Conservation (phyloP, 2,329 filamentous ascomycete genomes). For the Xylariaceae sp. region DNA sequence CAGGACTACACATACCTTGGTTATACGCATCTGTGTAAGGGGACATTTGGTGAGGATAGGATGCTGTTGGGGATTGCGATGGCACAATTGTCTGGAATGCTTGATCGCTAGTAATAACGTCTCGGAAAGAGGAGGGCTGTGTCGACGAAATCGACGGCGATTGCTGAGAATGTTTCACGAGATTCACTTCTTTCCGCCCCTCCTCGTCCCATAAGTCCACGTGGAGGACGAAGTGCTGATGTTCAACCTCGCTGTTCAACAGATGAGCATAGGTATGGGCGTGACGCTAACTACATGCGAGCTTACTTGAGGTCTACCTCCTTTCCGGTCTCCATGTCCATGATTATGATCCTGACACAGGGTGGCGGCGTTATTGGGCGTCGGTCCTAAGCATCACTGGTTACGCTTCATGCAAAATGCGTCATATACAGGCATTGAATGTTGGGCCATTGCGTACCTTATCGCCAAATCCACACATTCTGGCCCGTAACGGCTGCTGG, state of each 20-base stretch:
- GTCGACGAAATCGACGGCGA: conserved; percentile 78
- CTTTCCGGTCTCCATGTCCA: conserved; percentile 68
- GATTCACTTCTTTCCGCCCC: conserved; percentile 60
- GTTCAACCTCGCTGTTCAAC: conserved; percentile 24
- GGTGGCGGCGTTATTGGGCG: conserved; percentile 94
- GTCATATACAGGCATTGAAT: background rate
- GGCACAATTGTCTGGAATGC: conserved; percentile 30
- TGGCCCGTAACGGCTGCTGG: conserved; percentile 87
- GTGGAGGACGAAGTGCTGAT: conserved; percentile 39
- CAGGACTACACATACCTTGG: conserved; percentile 21
- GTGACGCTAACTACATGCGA: background rate
- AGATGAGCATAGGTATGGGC: conserved; percentile 11
- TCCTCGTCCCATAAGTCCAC: conserved; percentile 67
- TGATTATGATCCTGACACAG: conserved; percentile 79
- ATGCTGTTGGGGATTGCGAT: conserved; percentile 22
- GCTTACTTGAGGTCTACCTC: conserved; percentile 81
- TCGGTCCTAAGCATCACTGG: conserved; percentile 62
- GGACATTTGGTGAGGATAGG: conserved; percentile 26
- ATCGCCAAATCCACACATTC: conserved; percentile 98
- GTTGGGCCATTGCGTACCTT: conserved; percentile 58
- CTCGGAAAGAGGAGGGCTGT: conserved; percentile 67
- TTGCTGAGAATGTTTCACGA: conserved; percentile 60
- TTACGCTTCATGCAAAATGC: conserved; percentile 8
- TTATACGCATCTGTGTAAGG: conserved; percentile 26
- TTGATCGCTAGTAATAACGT: conserved; percentile 28